Percentiles rank a stretch among this genome's conserved stretches.
phyloP scores from a whole-genome alignment of 495 filamentous ascomycete genomes.

The Tuber indicum region DNA sequence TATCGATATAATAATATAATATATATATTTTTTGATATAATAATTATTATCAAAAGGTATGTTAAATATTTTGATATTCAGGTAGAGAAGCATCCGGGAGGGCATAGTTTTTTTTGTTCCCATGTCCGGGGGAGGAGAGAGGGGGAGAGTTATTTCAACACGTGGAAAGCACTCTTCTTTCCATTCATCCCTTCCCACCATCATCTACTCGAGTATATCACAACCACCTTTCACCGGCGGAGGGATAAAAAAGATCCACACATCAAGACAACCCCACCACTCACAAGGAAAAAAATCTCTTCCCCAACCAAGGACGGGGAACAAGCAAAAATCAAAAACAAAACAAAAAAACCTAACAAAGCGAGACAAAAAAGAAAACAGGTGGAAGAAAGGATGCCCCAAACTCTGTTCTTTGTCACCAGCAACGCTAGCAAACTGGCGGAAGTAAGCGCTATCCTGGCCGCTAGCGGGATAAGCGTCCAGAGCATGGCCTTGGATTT shows the following conservation, averaged over 20 bases:
- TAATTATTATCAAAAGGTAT: too few relatives aligned
- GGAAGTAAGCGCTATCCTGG: conserved; percentile 82
- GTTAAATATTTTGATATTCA: too few relatives aligned
- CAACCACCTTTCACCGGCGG: neutral
- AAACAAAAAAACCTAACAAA: conserved; percentile 10
- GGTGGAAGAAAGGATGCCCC: conserved; percentile 9
- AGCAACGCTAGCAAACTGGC: conserved; percentile 87
- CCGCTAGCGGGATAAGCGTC: conserved; percentile 59
- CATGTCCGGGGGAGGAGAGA: neutral
- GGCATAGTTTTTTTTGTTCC: neutral
- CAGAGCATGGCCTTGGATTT: conserved; percentile 69
- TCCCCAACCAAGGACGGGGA: neutral
- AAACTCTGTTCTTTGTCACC: conserved; percentile 81
- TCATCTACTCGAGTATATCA: neutral
- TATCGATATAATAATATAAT: too few relatives aligned
- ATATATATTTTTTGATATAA: too few relatives aligned
- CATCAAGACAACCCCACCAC: neutral
- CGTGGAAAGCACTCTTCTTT: neutral
- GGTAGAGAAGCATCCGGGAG: too few relatives aligned
- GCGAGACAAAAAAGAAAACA: conserved; percentile 12
- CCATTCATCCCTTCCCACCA: neutral
- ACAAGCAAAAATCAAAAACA: neutral
- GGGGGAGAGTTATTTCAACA: neutral
- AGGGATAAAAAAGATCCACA: neutral
- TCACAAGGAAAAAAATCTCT: neutral